phyloP scores from a whole-genome alignment of 208 protist species.

The Acanthamoeba rhysodes region DNA sequence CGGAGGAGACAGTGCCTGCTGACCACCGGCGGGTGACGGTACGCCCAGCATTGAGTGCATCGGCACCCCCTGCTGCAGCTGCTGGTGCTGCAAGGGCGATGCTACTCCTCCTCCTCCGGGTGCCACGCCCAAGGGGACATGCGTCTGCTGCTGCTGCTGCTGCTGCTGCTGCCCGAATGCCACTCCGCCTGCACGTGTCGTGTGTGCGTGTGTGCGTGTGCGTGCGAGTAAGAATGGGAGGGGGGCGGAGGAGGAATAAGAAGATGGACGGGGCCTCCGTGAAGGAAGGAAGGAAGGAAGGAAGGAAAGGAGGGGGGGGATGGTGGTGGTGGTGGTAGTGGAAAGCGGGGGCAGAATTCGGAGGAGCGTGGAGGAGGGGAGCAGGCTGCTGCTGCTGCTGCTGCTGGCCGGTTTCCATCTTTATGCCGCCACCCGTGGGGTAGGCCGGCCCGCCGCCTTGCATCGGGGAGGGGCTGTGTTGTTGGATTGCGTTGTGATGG shows the following conservation, averaged over 20 bases:
- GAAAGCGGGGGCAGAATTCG: neutral
- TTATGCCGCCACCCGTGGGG: neutral
- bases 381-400: neutral
- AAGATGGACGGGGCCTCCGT: too few relatives aligned
- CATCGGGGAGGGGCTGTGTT: neutral
- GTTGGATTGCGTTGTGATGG: neutral
- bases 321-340: neutral
- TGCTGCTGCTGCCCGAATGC: neutral
- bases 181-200: too few relatives aligned
- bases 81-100: neutral
- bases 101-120: neutral
- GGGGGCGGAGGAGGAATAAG: too few relatives aligned
- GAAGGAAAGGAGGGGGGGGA: neutral
- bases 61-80: neutral
- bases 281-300: too few relatives aligned
- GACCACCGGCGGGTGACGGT: too few relatives aligned
- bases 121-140: neutral
- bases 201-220: too few relatives aligned
- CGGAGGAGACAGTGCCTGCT: too few relatives aligned
- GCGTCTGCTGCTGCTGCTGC: neutral
- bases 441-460: neutral
- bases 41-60: neutral
- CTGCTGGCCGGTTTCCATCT: slow-evolving; percentile 3
- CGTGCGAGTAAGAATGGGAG: too few relatives aligned
- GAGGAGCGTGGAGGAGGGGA: neutral